Evolutionary conservation across 75 land plant genomes (phyloP), one percentile per base, ranked within the genome.

Genomic region (Picea glauca): DNA sequence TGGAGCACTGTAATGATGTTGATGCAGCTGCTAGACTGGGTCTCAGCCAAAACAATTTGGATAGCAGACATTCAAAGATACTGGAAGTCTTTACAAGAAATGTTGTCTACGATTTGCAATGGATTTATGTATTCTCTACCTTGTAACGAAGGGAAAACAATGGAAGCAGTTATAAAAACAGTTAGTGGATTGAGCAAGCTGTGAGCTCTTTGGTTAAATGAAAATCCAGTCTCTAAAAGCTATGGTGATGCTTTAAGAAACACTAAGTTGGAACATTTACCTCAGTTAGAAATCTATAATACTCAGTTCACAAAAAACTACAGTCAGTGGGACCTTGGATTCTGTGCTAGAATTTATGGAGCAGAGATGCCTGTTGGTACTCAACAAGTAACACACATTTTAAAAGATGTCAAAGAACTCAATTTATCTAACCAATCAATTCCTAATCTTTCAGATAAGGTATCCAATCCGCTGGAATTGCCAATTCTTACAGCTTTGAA

Each of bases 191-290:
- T 91, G 31, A 80, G 63, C 57, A 35, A 78, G 31, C 83, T 96
- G 58, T 84, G 83, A 83, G 95, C 95, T 50, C 84, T 96, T n/a
- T 96, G 99, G 99, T 75, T 96, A 80, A 94, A 96, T 74, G 86
- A 90, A 77, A 96, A 95, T 79, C 98, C 98, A 59, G 85, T 91
- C 62, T 32, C 82, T 12, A 4, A 79, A 56, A 83, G 76, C 11
- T 57, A 81, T 58, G 85, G 67, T 23, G 78, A 46, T 79, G 77
- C 76, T 33, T 64, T 82, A 33, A 60, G 61, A 63, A 63, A 74
- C 35, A 74, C 77, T 21, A 65, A 94, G 76, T 72, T 85, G 40
- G 67, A 80, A 83, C 80, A 33, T 66, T 78, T 72, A 35, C 95
- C 95, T n/a, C 79, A 77, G 11, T 65, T 96, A 72, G 99, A 96